phyloP scores from a whole-genome alignment of 2,329 filamentous ascomycete species.

The Fusarium poae region DNA sequence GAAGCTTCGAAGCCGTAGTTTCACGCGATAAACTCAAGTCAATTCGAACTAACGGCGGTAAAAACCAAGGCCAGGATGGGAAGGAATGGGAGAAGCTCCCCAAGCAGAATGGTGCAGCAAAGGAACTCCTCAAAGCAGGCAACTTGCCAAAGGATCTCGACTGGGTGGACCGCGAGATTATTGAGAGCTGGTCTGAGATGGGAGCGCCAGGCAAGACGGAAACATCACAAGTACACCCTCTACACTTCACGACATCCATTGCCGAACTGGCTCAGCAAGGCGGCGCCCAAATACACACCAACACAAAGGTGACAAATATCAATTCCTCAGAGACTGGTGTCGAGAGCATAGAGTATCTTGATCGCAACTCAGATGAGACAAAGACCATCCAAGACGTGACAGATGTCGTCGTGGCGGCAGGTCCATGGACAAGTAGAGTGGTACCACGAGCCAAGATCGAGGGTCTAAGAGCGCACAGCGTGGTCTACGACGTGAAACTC shows the following conservation, averaged over 20 bases:
- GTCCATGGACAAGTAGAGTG: constrained; percentile 73
- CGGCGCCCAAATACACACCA: constrained; percentile 76
- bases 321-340: constrained; percentile 66
- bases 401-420: constrained; percentile 68
- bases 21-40: constrained; percentile 53
- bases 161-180: constrained; percentile 79
- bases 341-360: constrained; percentile 71
- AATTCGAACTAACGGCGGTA: constrained; percentile 41
- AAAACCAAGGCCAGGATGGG: constrained; percentile 37
- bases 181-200: constrained; percentile 85
- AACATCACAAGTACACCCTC: constrained; percentile 94
- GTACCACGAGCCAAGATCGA: constrained; percentile 70
- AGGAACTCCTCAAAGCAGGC: constrained; percentile 64
- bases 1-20: constrained; percentile 63
- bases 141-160: constrained; percentile 82
- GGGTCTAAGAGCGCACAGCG: constrained; percentile 72
- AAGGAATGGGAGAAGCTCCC: constrained; percentile 73
- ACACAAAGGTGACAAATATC: constrained; percentile 76
- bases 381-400: constrained; percentile 61
- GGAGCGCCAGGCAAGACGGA: constrained; percentile 74
- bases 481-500: constrained; percentile 74
- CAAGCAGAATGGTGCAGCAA: constrained; percentile 67
- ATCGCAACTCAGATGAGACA: constrained; percentile 58
- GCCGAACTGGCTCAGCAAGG: constrained; percentile 78
- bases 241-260: constrained; percentile 88